These are phyloP conservation scores for Skeletonema menzelii DNA, from an alignment of 108 stramenopile species.

Conservation along the genomic window DNA sequence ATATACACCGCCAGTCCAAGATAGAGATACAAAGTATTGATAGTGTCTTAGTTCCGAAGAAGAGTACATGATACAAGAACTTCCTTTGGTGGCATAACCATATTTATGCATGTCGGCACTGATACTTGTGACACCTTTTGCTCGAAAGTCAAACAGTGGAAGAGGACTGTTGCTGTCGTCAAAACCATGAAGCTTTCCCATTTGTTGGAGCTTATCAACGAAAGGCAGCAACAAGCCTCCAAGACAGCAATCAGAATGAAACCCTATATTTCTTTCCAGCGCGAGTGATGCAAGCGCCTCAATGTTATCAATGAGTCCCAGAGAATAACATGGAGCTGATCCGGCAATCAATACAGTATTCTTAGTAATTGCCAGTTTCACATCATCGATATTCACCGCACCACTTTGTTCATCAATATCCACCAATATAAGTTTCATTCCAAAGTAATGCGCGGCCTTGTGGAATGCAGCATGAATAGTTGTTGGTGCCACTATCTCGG, in stretches of 20 bases:
- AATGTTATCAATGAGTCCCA: slow-evolving; percentile 86
- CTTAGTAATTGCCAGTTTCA: slow-evolving; percentile 46
- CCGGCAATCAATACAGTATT: slow-evolving; percentile 88
- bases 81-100: slow-evolving; percentile 90
- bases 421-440: slow-evolving; percentile 71
- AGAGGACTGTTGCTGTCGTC: slow-evolving; percentile 2
- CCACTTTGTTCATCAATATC: slow-evolving; percentile 59
- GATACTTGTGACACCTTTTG: slow-evolving; percentile 86
- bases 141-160: slow-evolving; percentile 77
- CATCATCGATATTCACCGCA: slow-evolving; percentile 48
- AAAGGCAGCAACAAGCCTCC: slow-evolving; percentile 91
- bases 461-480: slow-evolving; percentile 87
- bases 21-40: slow-evolving; percentile 51
- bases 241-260: slow-evolving; percentile 93
- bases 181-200: slow-evolving; percentile 5
- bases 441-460: slow-evolving; percentile 83
- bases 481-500: slow-evolving; percentile 76
- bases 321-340: slow-evolving; percentile 84
- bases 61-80: slow-evolving; percentile 78
- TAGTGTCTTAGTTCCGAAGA: slow-evolving; percentile 45
- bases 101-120: slow-evolving; percentile 92
- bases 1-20: slow-evolving; percentile 92
- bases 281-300: slow-evolving; percentile 53
- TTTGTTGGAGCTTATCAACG: slow-evolving; percentile 44
- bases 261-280: slow-evolving; percentile 56